A percentile compares a stretch with the other conserved stretches of the same genome.
phyloP scores from a whole-genome alignment of 2,329 filamentous ascomycete species.

The Xylaria sp. region DNA sequence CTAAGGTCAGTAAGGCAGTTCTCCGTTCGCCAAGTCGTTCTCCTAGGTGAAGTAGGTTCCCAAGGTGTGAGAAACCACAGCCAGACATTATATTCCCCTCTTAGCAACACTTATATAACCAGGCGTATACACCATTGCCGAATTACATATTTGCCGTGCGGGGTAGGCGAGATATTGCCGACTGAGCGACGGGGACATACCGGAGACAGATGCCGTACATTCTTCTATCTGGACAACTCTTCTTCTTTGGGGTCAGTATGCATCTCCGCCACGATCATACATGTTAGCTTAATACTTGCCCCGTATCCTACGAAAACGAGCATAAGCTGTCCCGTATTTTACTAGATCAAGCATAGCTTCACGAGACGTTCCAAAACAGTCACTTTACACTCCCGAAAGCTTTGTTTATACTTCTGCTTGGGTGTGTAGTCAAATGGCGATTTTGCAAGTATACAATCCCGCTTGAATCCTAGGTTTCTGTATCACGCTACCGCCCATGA shows the following conservation, averaged over 20 bases:
- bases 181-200: neutral
- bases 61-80: neutral
- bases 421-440: too few relatives aligned
- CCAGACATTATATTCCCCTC: neutral
- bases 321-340: too few relatives aligned
- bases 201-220: neutral
- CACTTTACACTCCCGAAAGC: too few relatives aligned
- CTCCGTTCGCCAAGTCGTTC: neutral
- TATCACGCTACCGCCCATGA: too few relatives aligned
- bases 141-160: conserved; percentile 32
- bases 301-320: too few relatives aligned
- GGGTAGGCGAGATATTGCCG: conserved; percentile 23
- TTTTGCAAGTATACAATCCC: too few relatives aligned
- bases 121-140: neutral
- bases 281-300: too few relatives aligned
- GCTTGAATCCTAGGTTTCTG: too few relatives aligned
- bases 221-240: neutral
- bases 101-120: neutral
- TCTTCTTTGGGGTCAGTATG: neutral
- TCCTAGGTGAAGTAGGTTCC: neutral
- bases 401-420: too few relatives aligned
- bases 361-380: too few relatives aligned
- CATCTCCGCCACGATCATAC: too few relatives aligned
- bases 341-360: too few relatives aligned
- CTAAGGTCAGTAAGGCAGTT: neutral